These are phyloP conservation scores for Daldinia childiae DNA, from an alignment of 495 filamentous ascomycete species.

Conservation along the genomic window DNA sequence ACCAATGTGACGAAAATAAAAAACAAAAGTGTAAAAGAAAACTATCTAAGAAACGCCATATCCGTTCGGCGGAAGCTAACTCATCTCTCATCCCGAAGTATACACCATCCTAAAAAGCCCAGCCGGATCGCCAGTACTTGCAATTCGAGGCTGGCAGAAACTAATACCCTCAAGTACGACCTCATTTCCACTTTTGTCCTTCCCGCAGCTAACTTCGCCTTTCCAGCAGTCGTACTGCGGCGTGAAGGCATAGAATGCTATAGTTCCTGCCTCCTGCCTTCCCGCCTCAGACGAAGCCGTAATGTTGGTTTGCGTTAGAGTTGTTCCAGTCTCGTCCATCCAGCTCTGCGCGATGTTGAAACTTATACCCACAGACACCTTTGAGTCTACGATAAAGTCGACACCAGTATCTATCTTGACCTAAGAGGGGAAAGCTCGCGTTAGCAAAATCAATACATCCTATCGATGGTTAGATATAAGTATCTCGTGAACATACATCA, in stretches of 20 bases:
- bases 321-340: conserved; percentile 31
- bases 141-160: conserved; percentile 32
- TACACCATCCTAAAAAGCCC: conserved; percentile 38
- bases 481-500: conserved; percentile 22
- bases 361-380: not conserved
- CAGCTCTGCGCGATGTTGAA: conserved; percentile 23
- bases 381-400: conserved; percentile 13
- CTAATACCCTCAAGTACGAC: conserved; percentile 12
- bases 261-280: conserved; percentile 24
- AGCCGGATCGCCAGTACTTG: conserved; percentile 7
- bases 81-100: conserved; percentile 10
- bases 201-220: conserved; percentile 26
- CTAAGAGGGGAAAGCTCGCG: not conserved
- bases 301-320: conserved; percentile 21
- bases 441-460: conserved; percentile 10
- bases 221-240: conserved; percentile 37
- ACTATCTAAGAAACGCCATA: not conserved
- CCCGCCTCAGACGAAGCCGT: conserved; percentile 18
- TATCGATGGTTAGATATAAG: not conserved
- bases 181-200: conserved; percentile 27
- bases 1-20: not conserved
- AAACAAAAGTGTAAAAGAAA: not conserved
- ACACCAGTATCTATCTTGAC: conserved; percentile 16
- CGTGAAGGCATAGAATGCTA: conserved; percentile 37
- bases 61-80: not conserved